Percentiles rank a stretch among this genome's conserved stretches.
phyloP scores from a whole-genome alignment of 2,329 filamentous ascomycete genomes.

The Diaporthe ilicicola region DNA sequence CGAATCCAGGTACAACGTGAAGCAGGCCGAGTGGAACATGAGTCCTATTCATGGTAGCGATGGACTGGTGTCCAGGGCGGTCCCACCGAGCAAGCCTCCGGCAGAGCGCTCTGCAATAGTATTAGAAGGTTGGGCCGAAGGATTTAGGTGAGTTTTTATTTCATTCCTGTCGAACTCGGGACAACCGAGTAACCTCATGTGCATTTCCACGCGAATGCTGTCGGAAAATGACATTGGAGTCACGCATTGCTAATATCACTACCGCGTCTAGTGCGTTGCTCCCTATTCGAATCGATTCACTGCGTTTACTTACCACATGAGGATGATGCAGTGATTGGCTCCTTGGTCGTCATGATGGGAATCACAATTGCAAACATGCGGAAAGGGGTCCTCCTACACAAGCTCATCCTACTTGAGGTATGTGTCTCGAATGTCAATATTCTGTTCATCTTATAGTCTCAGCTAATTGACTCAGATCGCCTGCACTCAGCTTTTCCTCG shows the following conservation, averaged over 20 bases:
- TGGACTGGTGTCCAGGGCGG: slow-evolving; percentile 3
- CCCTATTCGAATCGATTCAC: neutral
- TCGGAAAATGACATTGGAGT: neutral
- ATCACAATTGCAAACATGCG: slow-evolving; percentile 61
- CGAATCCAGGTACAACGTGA: neutral
- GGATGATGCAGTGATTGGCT: slow-evolving; percentile 49
- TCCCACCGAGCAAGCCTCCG: slow-evolving; percentile 11
- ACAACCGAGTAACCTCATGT: neutral
- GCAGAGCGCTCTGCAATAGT: slow-evolving; percentile 10
- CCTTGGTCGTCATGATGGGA: slow-evolving; percentile 56
- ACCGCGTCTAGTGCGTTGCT: slow-evolving; percentile 15
- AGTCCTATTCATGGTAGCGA: slow-evolving; percentile 15
- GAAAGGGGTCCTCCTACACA: slow-evolving; percentile 55
- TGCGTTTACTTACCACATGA: neutral
- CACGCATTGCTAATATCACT: neutral
- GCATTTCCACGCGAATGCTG: neutral
- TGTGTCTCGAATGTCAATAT: slow-evolving; percentile 62
- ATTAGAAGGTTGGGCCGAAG: slow-evolving; percentile 32
- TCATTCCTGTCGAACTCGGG: neutral
- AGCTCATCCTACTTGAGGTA: slow-evolving; percentile 59
- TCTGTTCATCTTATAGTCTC: slow-evolving; percentile 61
- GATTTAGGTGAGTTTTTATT: slow-evolving; percentile 26
- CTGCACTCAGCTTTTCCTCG: slow-evolving; percentile 29
- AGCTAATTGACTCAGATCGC: slow-evolving; percentile 32
- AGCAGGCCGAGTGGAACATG: slow-evolving; percentile 6